Evolutionary conservation across 2,329 filamentous ascomycete genomes (phyloP).

Genomic region (Biscogniauxia mediterranea): DNA sequence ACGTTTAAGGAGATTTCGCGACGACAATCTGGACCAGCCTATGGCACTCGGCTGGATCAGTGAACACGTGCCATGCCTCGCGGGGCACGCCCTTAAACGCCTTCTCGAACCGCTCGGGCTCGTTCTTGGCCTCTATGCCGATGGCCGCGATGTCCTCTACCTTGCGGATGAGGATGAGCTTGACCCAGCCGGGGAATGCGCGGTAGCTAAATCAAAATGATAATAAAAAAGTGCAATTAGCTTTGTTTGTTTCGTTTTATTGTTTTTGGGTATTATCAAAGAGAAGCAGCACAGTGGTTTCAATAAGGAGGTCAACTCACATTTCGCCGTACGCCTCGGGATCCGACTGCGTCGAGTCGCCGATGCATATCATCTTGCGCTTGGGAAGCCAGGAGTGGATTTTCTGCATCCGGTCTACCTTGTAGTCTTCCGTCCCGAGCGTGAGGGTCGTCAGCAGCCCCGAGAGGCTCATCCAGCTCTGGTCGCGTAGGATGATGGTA

Average conservation of each 20-base stretch:
- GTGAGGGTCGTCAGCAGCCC: slow-evolving; percentile 79
- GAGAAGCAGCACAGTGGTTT: no score
- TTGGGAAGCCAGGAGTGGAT: slow-evolving; percentile 76
- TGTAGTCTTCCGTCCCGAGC: slow-evolving; percentile 80
- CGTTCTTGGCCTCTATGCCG: slow-evolving; percentile 72
- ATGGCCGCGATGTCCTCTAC: slow-evolving; percentile 70
- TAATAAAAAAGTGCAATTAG: no score
- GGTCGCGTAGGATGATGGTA: slow-evolving; percentile 80
- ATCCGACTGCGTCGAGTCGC: slow-evolving; percentile 88
- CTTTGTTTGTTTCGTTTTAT: no score
- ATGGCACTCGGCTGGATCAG: slow-evolving; percentile 67
- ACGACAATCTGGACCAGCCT: slow-evolving; percentile 36
- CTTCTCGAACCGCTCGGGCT: slow-evolving; percentile 71
- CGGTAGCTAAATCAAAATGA: slow-evolving; percentile 47
- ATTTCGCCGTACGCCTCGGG: slow-evolving; percentile 86
- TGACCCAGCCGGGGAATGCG: slow-evolving; percentile 72
- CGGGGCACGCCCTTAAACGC: slow-evolving; percentile 76
- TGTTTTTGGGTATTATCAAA: no score
- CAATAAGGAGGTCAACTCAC: slow-evolving; percentile 40
- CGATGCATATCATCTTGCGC: slow-evolving; percentile 78
- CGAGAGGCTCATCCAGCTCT: slow-evolving; percentile 79
- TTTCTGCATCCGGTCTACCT: slow-evolving; percentile 75
- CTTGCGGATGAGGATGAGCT: slow-evolving; percentile 81
- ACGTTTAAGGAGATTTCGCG: slow-evolving; percentile 3
- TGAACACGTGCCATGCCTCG: slow-evolving; percentile 77